phyloP scores from a whole-genome alignment of 2,329 filamentous ascomycete genomes.

The Neofusicoccum kwambonambiense region DNA sequence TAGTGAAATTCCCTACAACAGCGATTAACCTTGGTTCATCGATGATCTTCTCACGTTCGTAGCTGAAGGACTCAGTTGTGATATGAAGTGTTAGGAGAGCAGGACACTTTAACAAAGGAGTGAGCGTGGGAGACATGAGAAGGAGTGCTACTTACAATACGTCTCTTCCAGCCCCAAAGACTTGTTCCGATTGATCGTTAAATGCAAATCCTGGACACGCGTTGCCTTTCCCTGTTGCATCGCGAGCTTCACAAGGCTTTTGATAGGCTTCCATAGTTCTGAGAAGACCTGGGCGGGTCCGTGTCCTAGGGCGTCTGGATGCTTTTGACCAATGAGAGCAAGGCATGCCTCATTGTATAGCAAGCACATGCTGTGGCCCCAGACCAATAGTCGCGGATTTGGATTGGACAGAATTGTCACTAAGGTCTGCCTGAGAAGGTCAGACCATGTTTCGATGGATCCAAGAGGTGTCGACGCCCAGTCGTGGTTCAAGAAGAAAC shows the following conservation, averaged over 20 bases:
- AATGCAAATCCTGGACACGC: not conserved
- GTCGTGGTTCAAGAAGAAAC: conserved; percentile 40
- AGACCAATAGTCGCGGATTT: conserved; percentile 57
- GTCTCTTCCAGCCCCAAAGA: conserved; percentile 14
- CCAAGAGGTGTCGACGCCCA: conserved; percentile 72
- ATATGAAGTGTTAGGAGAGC: not conserved
- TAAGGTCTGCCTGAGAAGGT: conserved; percentile 69
- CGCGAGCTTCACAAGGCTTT: conserved; percentile 8
- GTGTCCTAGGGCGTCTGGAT: conserved; percentile 66
- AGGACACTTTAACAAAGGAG: too few relatives aligned
- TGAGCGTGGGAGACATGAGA: too few relatives aligned
- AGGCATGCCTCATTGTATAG: conserved; percentile 68
- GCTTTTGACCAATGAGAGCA: conserved; percentile 67
- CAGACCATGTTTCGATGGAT: conserved; percentile 67
- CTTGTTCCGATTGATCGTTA: conserved; percentile 4
- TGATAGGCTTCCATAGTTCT: conserved; percentile 8
- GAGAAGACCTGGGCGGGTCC: conserved; percentile 9
- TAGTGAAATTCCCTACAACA: conserved; percentile 14
- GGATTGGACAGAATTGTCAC: conserved; percentile 65
- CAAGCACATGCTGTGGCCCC: conserved; percentile 62
- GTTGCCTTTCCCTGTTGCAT: conserved; percentile 18
- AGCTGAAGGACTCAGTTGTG: too few relatives aligned
- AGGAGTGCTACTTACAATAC: conserved; percentile 10
- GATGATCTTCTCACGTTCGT: too few relatives aligned
- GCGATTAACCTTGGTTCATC: too few relatives aligned